Base-by-base conservation (phyloP, 805 yeast genomes). In the Lipomyces lipofer region DNA sequence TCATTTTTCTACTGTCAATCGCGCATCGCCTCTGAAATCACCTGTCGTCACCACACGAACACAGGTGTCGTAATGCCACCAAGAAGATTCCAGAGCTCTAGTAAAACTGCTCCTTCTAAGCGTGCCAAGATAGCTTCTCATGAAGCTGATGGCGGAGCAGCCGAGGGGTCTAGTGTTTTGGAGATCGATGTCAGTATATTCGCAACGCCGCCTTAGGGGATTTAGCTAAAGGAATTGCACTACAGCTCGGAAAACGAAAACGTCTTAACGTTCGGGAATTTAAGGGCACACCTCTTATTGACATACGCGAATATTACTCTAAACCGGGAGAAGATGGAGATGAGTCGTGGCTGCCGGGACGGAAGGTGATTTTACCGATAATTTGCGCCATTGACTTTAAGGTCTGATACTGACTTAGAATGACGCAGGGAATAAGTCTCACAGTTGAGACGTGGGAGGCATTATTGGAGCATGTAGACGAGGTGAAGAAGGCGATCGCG, bases 251-350 rank as follows among this genome's bases (percentile, higher is more conserved):
- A 3, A 76, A 75, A 62, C 83, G 77, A 64, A 89, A 88, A 66
- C 79, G 82, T 51, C 85, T 88, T 29, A 80, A 88, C 0, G 89
- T 92, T 15, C 77, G 89, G 53, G 79, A 78, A 61, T 91, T 82
- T 74, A 83, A 86, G 51, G 83, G 83, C 48, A 72, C 74, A 52
- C 79, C 79, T 30, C 72, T 90, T 60, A 81, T 92, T 12, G 96
- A 91, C 64, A 86, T 91, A 49, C 78, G 98, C 54, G 97, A 91
- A 67, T 89, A 75, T 71, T 91, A 88, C 69, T 50, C 56, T 21
- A 75, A 75, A 49, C 80, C 82, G 47, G 85, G 85, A 4, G 84
- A 82, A 56, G 75, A 78, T 73, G 56, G 42, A 5, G 38, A 45
- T 30, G 56, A 47, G 10, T 24, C 15, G 17, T 24, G 28, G 43